Evolutionary conservation across 352 stramenopile genomes (phyloP).

Genomic region (Pseudoperonospora humuli): DNA sequence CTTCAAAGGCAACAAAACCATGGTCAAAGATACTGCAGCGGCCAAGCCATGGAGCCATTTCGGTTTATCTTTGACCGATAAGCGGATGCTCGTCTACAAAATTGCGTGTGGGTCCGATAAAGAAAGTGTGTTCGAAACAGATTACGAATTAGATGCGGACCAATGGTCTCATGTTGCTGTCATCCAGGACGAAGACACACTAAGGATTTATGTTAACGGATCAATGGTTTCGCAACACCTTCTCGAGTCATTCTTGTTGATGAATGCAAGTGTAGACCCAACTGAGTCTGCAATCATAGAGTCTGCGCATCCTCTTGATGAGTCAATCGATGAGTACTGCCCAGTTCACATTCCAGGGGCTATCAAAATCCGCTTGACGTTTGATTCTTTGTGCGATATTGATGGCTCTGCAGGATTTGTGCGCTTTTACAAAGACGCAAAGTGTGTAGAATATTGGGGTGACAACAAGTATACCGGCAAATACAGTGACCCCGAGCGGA

Average conservation of each 20-base stretch:
- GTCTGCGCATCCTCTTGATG: conserved; percentile 44
- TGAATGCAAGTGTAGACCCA: conserved; percentile 33
- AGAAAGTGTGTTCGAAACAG: conserved; percentile 56
- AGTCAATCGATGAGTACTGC: conserved; percentile 55
- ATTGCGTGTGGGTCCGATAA: conserved; percentile 50
- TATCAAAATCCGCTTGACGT: conserved; percentile 60
- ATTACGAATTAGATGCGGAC: conserved; percentile 50
- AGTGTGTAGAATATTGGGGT: conserved; percentile 61
- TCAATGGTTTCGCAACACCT: conserved; percentile 52
- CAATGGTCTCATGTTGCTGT: conserved; percentile 63
- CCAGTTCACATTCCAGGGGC: conserved; percentile 65
- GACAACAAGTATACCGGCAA: conserved; percentile 65
- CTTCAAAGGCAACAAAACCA: conserved; percentile 58
- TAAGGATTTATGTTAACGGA: conserved; percentile 67
- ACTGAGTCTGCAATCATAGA: conserved; percentile 53
- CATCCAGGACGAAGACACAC: conserved; percentile 48
- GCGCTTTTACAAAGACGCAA: conserved; percentile 61
- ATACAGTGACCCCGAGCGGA: conserved; percentile 63
- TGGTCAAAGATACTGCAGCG: conserved; percentile 38
- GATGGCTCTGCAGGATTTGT: conserved; percentile 54
- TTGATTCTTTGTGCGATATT: conserved; percentile 65
- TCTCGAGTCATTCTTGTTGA: conserved; percentile 56
- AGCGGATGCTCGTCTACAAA: conserved; percentile 55
- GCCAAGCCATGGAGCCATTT: conserved; percentile 65
- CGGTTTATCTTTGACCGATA: conserved; percentile 56